Percentiles rank a stretch among this genome's conserved stretches.
phyloP scores from a whole-genome alignment of 179 eudicot species.

The Camellia oleifera region DNA sequence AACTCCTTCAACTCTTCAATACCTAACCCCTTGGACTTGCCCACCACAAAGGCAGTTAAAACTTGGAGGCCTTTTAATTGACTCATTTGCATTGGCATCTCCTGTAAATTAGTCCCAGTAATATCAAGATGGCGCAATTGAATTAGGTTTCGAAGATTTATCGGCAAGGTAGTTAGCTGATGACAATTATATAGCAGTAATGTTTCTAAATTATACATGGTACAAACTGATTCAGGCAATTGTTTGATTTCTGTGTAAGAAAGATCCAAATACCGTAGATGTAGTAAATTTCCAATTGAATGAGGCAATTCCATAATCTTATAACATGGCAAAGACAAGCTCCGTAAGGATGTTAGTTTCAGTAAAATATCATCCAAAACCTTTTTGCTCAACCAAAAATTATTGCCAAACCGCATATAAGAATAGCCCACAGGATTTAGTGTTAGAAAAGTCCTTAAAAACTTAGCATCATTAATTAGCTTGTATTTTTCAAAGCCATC shows the following conservation, averaged over 20 bases:
- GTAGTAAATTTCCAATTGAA: conserved; percentile 15
- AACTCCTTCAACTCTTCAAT: not conserved
- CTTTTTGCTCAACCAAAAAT: not conserved
- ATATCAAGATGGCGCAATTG: conserved; percentile 17
- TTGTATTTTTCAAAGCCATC: not conserved
- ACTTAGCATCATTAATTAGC: not conserved
- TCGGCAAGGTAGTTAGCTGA: conserved; percentile 10
- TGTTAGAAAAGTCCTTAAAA: conserved; percentile 19
- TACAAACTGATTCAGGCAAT: conserved; percentile 19
- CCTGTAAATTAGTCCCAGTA: not conserved
- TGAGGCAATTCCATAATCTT: not conserved
- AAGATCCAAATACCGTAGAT: conserved; percentile 21
- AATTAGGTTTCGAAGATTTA: not conserved
- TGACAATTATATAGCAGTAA: conserved; percentile 6
- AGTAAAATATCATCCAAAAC: not conserved
- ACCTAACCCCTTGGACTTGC: not conserved
- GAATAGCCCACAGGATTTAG: no score
- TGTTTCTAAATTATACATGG: conserved; percentile 24
- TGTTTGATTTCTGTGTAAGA: not conserved
- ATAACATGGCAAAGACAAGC: conserved; percentile 8
- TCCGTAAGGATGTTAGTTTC: conserved; percentile 1
- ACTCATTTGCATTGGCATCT: conserved; percentile 16
- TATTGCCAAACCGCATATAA: no score
- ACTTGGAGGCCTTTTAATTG: conserved; percentile 8
- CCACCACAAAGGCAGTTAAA: conserved; percentile 9